Conservation (phyloP, 176 grass and related monocot genomes). For the Musa schizocarpa region DNA sequence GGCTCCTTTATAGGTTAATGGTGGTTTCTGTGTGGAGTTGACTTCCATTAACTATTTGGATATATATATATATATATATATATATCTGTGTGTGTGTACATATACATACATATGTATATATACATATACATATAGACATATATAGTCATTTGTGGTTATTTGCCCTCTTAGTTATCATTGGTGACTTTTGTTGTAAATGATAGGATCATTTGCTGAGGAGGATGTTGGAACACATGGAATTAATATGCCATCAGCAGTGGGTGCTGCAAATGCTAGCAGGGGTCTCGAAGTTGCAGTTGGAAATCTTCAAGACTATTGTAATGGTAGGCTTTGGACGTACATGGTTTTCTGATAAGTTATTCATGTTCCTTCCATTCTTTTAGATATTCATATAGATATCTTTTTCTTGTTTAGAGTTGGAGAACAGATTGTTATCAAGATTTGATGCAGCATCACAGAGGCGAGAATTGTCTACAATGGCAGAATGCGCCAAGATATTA, state of each 20-base stretch:
- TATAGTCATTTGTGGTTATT: no score
- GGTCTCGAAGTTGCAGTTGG: constrained; percentile 98
- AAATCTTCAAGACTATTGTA: constrained; percentile 99
- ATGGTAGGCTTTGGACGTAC: constrained; percentile 38
- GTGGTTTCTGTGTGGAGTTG: neutral
- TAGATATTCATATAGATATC: neutral
- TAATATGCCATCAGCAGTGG: constrained; percentile 53
- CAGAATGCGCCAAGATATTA: constrained; percentile 96
- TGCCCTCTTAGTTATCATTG: constrained; percentile 2
- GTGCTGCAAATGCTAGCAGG: constrained; percentile 93
- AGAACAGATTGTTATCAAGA: constrained; percentile 86
- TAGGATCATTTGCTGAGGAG: constrained; percentile 98
- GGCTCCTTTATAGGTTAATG: neutral
- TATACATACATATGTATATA: no score
- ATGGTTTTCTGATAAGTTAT: neutral
- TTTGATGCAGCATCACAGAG: constrained; percentile 94
- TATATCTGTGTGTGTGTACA: no score
- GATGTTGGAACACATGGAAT: constrained; percentile 78
- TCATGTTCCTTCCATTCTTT: neutral
- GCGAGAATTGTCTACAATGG: constrained; percentile 90
- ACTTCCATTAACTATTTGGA: neutral
- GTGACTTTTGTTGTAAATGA: constrained; percentile 12
- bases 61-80: no score
- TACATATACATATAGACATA: neutral
- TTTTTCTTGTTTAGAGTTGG: constrained; percentile 57